These are phyloP conservation scores for Fusarium penzigii DNA, from an alignment of 2,329 filamentous ascomycete species.

Conservation along the genomic window DNA sequence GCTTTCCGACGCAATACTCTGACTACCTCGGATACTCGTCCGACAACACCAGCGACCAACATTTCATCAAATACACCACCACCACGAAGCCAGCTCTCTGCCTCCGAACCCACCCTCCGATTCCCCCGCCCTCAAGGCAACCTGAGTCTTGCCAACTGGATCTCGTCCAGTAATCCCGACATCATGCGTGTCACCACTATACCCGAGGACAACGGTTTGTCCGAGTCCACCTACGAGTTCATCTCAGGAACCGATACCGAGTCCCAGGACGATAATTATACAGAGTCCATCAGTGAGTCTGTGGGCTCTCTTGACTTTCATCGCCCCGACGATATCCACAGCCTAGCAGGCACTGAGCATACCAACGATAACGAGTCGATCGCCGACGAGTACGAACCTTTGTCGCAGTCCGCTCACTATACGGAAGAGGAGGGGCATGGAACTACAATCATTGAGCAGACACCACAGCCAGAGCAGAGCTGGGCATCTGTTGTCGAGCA, in stretches of 20 bases:
- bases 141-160: slow-evolving; percentile 58
- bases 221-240: slow-evolving; percentile 59
- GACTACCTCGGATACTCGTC: slow-evolving; percentile 12
- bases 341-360: slow-evolving; percentile 50
- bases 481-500: slow-evolving; percentile 12
- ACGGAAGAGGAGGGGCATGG: slow-evolving; percentile 16
- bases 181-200: slow-evolving; percentile 52
- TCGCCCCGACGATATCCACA: slow-evolving; percentile 53
- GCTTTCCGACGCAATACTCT: slow-evolving; percentile 18
- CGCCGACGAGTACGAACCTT: slow-evolving; percentile 34
- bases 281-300: slow-evolving; percentile 52
- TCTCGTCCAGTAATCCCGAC: slow-evolving; percentile 58
- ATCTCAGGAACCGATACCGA: slow-evolving; percentile 55
- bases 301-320: slow-evolving; percentile 51
- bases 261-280: slow-evolving; percentile 50
- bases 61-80: slow-evolving; percentile 2
- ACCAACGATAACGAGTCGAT: slow-evolving; percentile 46
- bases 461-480: slow-evolving; percentile 12
- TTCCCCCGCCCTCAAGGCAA: slow-evolving; percentile 60
- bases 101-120: slow-evolving; percentile 52
- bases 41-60: slow-evolving; percentile 19
- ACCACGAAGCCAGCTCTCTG: slow-evolving; percentile 31
- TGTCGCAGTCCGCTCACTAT: slow-evolving; percentile 5
- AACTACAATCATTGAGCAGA: slow-evolving; percentile 5
- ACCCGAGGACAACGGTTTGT: slow-evolving; percentile 52